These are phyloP conservation scores for Colletotrichum ledebouriae DNA, from an alignment of 2,329 filamentous ascomycete species.

Conservation along the genomic window DNA sequence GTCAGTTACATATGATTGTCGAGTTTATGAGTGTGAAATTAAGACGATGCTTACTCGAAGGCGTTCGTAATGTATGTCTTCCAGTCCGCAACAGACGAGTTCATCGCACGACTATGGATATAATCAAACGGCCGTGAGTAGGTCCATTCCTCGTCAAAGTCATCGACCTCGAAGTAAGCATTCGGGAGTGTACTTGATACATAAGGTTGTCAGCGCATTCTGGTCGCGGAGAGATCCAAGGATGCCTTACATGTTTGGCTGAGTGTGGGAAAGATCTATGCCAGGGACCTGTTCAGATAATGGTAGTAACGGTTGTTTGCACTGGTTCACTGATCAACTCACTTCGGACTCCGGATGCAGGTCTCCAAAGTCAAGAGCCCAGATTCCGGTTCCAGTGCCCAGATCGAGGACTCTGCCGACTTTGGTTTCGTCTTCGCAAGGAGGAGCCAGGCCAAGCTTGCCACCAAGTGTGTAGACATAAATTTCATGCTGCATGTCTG, in stretches of 20 bases:
- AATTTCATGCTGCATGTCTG: background rate
- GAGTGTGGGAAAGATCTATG: background rate
- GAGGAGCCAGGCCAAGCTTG: background rate
- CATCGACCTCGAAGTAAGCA: slow-evolving; percentile 67
- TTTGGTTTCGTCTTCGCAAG: background rate
- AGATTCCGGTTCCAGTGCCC: background rate
- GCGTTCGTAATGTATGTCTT: background rate
- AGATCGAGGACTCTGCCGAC: background rate
- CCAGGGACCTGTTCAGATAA: background rate
- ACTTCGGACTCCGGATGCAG: background rate
- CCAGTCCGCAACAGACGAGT: slow-evolving; percentile 7
- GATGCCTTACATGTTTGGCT: background rate
- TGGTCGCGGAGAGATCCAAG: too few relatives aligned
- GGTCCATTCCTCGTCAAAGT: slow-evolving; percentile 67
- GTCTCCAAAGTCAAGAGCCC: background rate
- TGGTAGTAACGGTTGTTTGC: background rate
- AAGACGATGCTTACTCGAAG: background rate
- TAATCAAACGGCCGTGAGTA: slow-evolving; percentile 64
- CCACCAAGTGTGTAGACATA: background rate
- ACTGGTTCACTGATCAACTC: background rate
- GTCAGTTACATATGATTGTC: background rate
- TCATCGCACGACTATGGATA: slow-evolving; percentile 59
- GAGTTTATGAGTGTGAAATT: fast-evolving
- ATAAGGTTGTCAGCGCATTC: background rate
- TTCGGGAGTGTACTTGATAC: slow-evolving; percentile 63